These are phyloP conservation scores for Colletotrichum higginsianum DNA, from an alignment of 2,329 filamentous ascomycete genomes.

Conservation along the genomic window DNA sequence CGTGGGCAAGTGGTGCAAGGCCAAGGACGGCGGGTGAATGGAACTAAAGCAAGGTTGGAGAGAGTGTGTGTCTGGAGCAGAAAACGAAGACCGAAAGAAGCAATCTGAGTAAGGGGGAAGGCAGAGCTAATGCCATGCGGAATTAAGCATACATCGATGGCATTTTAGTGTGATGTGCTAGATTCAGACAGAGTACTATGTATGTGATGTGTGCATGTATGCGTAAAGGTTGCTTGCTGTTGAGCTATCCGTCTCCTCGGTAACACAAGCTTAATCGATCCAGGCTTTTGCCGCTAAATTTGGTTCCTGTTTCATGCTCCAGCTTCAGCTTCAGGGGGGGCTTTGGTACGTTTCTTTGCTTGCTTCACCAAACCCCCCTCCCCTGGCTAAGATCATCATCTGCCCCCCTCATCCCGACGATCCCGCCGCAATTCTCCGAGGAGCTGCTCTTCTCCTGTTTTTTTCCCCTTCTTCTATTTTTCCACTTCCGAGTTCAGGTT, in stretches of 20 bases:
- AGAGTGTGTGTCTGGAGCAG: too few species aligned
- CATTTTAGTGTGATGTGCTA: too few species aligned
- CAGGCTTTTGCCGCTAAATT: slow-evolving; percentile 29
- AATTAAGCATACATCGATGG: slow-evolving; percentile 14
- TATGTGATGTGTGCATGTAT: too few species aligned
- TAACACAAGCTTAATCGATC: slow-evolving; percentile 20
- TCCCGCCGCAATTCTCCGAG: slow-evolving; percentile 11
- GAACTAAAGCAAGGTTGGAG: not conserved
- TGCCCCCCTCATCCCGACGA: not conserved
- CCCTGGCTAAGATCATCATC: not conserved
- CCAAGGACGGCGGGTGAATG: not conserved
- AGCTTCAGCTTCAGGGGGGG: not conserved
- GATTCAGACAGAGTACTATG: not conserved
- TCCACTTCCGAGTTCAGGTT: too few species aligned
- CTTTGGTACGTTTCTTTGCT: slow-evolving; percentile 10
- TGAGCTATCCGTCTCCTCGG: slow-evolving; percentile 18
- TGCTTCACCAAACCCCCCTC: not conserved
- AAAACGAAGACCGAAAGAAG: not conserved
- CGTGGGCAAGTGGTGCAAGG: not conserved
- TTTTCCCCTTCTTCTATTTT: not conserved
- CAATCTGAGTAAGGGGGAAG: not conserved
- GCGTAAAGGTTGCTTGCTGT: not conserved
- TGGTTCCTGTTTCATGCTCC: slow-evolving; percentile 25
- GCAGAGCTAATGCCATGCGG: slow-evolving; percentile 2
- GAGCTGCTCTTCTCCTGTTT: not conserved